A percentile compares a stretch with the other conserved stretches of the same genome.
Evolutionary conservation across 2,329 filamentous ascomycete genomes (phyloP).

Genomic region (Shiraia bambusicola): DNA sequence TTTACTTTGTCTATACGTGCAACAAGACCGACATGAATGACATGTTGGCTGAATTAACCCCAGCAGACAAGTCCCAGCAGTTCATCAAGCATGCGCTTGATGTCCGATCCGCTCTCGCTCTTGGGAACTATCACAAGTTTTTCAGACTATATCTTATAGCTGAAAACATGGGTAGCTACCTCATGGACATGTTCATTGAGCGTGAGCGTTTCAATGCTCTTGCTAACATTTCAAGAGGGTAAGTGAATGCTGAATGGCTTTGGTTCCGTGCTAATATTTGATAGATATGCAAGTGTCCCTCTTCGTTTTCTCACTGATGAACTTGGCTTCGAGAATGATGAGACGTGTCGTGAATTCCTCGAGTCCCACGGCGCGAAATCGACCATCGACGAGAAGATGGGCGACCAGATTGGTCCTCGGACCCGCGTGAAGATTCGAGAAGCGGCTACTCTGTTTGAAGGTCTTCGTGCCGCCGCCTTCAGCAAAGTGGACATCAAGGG

Average conservation of each 20-base stretch:
- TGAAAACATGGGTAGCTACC: slow-evolving; percentile 94
- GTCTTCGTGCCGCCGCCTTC: slow-evolving; percentile 72
- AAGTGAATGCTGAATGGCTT: slow-evolving; percentile 49
- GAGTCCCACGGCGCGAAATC: slow-evolving; percentile 75
- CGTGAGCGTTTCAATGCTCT: slow-evolving; percentile 89
- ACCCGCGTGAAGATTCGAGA: slow-evolving; percentile 61
- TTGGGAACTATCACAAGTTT: slow-evolving; percentile 97
- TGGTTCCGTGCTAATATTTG: slow-evolving; percentile 49
- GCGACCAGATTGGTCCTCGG: slow-evolving; percentile 30
- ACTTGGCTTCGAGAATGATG: slow-evolving; percentile 90
- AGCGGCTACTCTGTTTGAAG: slow-evolving; percentile 67
- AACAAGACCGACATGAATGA: slow-evolving; percentile 98
- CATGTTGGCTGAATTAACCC: slow-evolving; percentile 96
- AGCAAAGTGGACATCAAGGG: slow-evolving; percentile 93
- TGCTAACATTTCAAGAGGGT: slow-evolving; percentile 94
- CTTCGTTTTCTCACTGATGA: slow-evolving; percentile 93
- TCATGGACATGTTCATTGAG: slow-evolving; percentile 99
- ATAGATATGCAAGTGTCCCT: slow-evolving; percentile 87
- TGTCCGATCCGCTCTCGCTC: slow-evolving; percentile 85
- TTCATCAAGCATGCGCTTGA: slow-evolving; percentile 81
- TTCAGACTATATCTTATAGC: slow-evolving; percentile 94
- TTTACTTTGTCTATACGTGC: slow-evolving; percentile 99
- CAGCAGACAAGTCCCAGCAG: slow-evolving; percentile 90
- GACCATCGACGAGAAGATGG: slow-evolving; percentile 74
- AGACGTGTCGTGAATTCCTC: slow-evolving; percentile 88